A percentile compares a stretch with the other conserved stretches of the same genome.
These are phyloP conservation scores for Canavalia gladiata DNA, from an alignment of 306 rosid genomes.

Conservation along the genomic window DNA sequence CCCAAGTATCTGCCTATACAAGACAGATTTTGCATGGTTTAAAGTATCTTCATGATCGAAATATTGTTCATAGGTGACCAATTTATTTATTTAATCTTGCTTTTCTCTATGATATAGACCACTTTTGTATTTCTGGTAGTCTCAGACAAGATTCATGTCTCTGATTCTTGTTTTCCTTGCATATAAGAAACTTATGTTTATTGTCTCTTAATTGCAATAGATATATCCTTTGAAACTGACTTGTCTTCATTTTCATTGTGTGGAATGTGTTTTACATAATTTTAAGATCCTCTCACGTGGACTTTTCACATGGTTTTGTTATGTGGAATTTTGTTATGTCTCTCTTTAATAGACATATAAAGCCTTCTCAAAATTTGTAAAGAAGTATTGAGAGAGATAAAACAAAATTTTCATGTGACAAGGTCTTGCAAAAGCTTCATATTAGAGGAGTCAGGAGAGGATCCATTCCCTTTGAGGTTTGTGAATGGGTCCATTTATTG, in stretches of 20 bases:
- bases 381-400: not conserved
- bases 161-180: slow-evolving; percentile 42
- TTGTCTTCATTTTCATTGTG: slow-evolving; percentile 5
- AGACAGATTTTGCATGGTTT: slow-evolving; percentile 84
- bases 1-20: slow-evolving; percentile 82
- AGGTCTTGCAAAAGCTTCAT: not conserved
- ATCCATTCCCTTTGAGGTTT: not conserved
- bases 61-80: slow-evolving; percentile 82
- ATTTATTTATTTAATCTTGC: slow-evolving; percentile 15
- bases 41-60: slow-evolving; percentile 84
- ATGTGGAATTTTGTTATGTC: not conserved
- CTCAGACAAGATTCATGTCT: slow-evolving; percentile 33
- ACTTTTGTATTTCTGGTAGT: slow-evolving; percentile 21
- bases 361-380: not conserved
- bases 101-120: slow-evolving; percentile 24
- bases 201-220: slow-evolving; percentile 28
- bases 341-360: not conserved
- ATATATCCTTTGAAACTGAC: slow-evolving; percentile 8
- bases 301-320: not conserved
- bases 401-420: not conserved
- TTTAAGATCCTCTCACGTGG: not conserved
- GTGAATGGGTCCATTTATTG: slow-evolving; percentile 22
- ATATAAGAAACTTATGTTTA: slow-evolving; percentile 20
- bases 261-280: slow-evolving; percentile 18
- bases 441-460: not conserved